phyloP scores from a whole-genome alignment of 306 rosid species.

The Mucuna pruriens region DNA sequence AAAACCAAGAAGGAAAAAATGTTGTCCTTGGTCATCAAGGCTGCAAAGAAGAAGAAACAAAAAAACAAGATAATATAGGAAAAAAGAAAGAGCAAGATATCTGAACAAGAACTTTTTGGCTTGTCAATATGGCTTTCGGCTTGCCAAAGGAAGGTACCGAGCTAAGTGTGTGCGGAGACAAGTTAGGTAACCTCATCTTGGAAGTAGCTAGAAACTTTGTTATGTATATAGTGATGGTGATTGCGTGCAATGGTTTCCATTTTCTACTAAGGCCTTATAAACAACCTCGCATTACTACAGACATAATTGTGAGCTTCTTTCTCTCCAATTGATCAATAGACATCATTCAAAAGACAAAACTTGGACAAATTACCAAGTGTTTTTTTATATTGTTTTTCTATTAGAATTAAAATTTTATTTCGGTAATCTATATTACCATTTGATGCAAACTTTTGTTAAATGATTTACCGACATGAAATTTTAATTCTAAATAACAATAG shows the following conservation, averaged over 20 bases:
- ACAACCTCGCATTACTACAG: slow-evolving; percentile 76
- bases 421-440: too few species aligned
- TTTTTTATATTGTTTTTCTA: too few species aligned
- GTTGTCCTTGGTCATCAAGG: slow-evolving; percentile 4
- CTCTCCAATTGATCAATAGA: not conserved
- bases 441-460: too few species aligned
- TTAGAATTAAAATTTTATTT: too few species aligned
- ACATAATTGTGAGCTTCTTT: slow-evolving; percentile 63
- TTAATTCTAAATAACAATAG: too few species aligned
- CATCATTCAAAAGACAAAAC: too few species aligned
- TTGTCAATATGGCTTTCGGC: slow-evolving; percentile 25
- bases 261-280: slow-evolving; percentile 59
- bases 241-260: slow-evolving; percentile 63
- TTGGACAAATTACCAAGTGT: too few species aligned
- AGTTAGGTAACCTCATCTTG: slow-evolving; percentile 38
- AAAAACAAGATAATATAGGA: not conserved
- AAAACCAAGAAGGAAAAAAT: slow-evolving; percentile 12
- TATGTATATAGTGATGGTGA: slow-evolving; percentile 63
- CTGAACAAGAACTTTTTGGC: not conserved
- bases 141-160: not conserved
- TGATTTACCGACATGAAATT: too few species aligned
- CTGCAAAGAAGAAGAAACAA: not conserved
- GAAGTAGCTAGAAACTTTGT: slow-evolving; percentile 45
- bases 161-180: slow-evolving; percentile 44
- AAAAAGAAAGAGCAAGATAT: not conserved